A percentile compares a stretch with the other conserved stretches of the same genome.
Evolutionary conservation across 2,329 filamentous ascomycete species (phyloP).

Genomic region (Neofusicoccum kwambonambiense): DNA sequence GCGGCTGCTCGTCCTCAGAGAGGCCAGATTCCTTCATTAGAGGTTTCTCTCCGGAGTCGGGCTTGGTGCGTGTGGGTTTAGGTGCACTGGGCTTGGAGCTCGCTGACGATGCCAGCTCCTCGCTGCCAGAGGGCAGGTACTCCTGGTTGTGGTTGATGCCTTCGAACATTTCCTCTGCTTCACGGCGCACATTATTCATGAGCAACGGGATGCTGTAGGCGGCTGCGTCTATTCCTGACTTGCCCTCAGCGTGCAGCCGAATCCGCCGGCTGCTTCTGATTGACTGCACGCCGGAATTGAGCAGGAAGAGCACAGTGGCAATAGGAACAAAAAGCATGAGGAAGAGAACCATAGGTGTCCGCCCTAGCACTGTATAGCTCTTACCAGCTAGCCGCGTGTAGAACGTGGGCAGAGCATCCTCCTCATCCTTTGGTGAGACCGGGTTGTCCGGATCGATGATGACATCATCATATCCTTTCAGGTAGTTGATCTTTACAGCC

Average conservation of each 20-base stretch:
- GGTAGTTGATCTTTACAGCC: constrained; percentile 68
- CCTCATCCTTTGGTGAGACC: constrained; percentile 47
- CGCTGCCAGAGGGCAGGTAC: constrained; percentile 62
- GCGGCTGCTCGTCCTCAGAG: constrained; percentile 26
- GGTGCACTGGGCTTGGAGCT: constrained; percentile 22
- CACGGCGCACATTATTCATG: constrained; percentile 71
- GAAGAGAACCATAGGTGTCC: constrained; percentile 63
- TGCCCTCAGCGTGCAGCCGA: constrained; percentile 69
- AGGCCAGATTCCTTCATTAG: constrained; percentile 25
- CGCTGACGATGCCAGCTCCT: constrained; percentile 35
- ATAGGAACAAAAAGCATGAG: constrained; percentile 72
- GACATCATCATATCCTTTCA: constrained; percentile 71
- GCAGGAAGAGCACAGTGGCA: constrained; percentile 66
- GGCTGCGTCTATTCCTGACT: constrained; percentile 64
- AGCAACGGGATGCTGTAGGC: constrained; percentile 75
- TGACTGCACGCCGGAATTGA: constrained; percentile 76
- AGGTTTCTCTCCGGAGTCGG: constrained; percentile 18
- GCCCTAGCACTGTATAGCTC: constrained; percentile 44
- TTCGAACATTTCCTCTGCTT: constrained; percentile 76
- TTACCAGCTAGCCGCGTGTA: constrained; percentile 35
- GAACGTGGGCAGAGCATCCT: constrained; percentile 33
- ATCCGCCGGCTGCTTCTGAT: constrained; percentile 73
- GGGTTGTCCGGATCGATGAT: constrained; percentile 69
- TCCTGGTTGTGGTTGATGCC: constrained; percentile 69
- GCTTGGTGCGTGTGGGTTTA: background rate